Conservation (phyloP, 139 green algal genomes). For the Pleodorina starrii region DNA sequence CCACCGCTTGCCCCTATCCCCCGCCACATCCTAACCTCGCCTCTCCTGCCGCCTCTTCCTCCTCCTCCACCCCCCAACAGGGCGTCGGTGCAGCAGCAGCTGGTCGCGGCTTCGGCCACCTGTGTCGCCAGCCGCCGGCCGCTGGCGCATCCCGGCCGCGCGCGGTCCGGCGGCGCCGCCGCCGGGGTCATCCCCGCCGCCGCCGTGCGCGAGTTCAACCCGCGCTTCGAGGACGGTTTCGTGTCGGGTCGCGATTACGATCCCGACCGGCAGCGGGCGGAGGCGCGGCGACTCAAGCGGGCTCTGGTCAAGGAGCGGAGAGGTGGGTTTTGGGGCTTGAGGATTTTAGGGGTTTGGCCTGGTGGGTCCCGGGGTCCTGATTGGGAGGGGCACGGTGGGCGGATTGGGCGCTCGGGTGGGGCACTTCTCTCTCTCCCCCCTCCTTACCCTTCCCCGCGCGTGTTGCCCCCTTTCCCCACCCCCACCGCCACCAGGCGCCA, state of each 20-base stretch:
- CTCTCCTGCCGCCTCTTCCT: too few species aligned
- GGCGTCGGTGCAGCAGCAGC: conserved; percentile 17
- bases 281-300: conserved; percentile 76
- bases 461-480: too few species aligned
- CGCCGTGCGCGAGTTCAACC: conserved; percentile 82
- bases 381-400: too few species aligned
- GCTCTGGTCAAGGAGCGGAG: conserved; percentile 79
- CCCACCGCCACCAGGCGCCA: too few species aligned
- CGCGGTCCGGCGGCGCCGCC: conserved; percentile 28
- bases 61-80: too few species aligned
- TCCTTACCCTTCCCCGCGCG: too few species aligned
- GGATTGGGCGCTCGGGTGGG: too few species aligned
- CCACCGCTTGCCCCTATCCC: not conserved
- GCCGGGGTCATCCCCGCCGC: conserved; percentile 9
- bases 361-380: too few species aligned
- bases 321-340: too few species aligned
- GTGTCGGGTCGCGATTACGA: conserved; percentile 83
- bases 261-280: conserved; percentile 81
- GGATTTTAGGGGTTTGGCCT: too few species aligned
- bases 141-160: conserved; percentile 56
- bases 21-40: too few species aligned
- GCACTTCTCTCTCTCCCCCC: too few species aligned
- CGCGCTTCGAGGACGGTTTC: conserved; percentile 92
- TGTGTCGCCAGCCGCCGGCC: conserved; percentile 51
- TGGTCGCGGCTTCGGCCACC: not conserved